Evolutionary conservation across 1,284 basidiomycete species (phyloP), one percentile per base, ranked within the genome.

Genomic region (Fomitiporia mediterranea): DNA sequence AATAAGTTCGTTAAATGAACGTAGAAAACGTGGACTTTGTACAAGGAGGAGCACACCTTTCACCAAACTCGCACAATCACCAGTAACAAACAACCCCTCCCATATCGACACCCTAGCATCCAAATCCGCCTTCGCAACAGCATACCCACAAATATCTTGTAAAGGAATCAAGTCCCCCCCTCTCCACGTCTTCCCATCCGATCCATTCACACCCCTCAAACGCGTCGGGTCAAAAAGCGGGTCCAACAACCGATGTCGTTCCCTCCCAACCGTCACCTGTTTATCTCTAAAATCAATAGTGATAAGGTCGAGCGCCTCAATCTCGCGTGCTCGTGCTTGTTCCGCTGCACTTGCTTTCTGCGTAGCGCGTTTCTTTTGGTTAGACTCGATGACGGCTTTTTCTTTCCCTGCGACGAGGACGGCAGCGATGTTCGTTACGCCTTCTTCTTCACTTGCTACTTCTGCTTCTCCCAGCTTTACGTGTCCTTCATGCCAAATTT

Each of bases 181-280:
- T 7, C 50, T 46, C 48, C 57, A 57, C 30, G 51, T 56, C 40
- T 63, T 57, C 28, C 58, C 37, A 25, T 57, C 55, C 27, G 53
- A 54, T 23, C 35, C 46, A 40, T 51, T 51, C 47, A 59, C 28
- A 63, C 35, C 61, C 1, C 69, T 67, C 56, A 87, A 69, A 38
- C 88, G 63, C 2, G 66, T 70, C 2, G 90, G 87, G 58, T 94
- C 85, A 62, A 94, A 91, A 32, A 98, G 75, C 7, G 94, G 92
- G 67, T 97, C 94, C 66, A 90, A 92, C 68, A 95, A 86, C 39
- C 91, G 79, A 74, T 97, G 93, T 47, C 94, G 79, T 64, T 94
- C 90, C 64, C 90, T 86, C 4, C 94, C 94, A 30, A 98, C 66
- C 1, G 84, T 87, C 59, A 98, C 70, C 48, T 84, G 80, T 65